phyloP scores from a whole-genome alignment of 306 rosid genomes.

The Psophocarpus tetragonolobus region DNA sequence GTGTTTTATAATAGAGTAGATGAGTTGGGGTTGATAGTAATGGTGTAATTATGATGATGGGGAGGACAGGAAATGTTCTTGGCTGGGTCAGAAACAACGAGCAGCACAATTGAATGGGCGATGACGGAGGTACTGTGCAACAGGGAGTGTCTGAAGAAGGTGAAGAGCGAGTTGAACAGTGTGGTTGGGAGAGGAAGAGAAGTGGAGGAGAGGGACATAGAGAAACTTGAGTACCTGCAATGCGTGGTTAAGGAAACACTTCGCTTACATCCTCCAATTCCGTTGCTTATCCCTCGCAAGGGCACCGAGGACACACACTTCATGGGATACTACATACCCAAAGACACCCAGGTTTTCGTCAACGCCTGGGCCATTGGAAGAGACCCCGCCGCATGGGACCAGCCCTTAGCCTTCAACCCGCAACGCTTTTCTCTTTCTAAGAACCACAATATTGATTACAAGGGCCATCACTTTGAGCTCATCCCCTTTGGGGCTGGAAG shows the following conservation, averaged over 20 bases:
- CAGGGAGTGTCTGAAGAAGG: slow-evolving; percentile 25
- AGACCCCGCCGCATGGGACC: slow-evolving; percentile 57
- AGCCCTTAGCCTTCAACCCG: slow-evolving; percentile 45
- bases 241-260: slow-evolving; percentile 53
- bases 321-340: slow-evolving; percentile 51
- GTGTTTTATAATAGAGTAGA: too few species aligned
- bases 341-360: slow-evolving; percentile 56
- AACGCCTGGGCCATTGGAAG: slow-evolving; percentile 68
- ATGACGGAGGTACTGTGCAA: slow-evolving; percentile 49
- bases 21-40: too few species aligned
- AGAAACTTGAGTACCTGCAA: slow-evolving; percentile 47
- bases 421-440: slow-evolving; percentile 45
- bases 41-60: too few species aligned
- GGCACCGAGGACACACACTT: slow-evolving; percentile 42
- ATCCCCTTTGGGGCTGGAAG: slow-evolving; percentile 59
- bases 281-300: slow-evolving; percentile 55
- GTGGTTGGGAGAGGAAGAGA: slow-evolving; percentile 36
- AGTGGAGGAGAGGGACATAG: slow-evolving; percentile 59
- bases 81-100: slow-evolving; percentile 67
- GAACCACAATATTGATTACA: slow-evolving; percentile 31
- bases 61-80: slow-evolving; percentile 60
- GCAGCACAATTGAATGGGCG: slow-evolving; percentile 61
- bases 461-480: slow-evolving; percentile 49
- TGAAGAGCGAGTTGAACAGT: slow-evolving; percentile 41
- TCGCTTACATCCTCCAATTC: slow-evolving; percentile 60